phyloP scores from a whole-genome alignment of 768 basidiomycete species.

The Strobilomyces echinocephalus region DNA sequence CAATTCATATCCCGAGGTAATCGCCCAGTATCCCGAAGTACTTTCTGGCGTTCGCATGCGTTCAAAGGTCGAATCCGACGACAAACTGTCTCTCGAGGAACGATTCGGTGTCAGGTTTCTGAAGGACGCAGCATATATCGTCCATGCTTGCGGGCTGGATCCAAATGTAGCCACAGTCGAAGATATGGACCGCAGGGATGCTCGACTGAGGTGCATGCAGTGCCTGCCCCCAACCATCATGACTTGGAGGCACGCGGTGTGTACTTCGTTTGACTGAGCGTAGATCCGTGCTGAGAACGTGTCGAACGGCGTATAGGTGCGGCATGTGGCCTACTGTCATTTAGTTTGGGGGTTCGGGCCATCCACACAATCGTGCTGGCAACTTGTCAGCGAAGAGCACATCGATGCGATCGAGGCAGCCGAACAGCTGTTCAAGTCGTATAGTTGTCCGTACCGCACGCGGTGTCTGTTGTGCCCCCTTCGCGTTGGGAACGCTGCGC shows the following conservation, averaged over 20 bases:
- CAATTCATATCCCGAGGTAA: not conserved
- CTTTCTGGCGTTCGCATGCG: not conserved
- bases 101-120: not conserved
- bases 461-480: too few species aligned
- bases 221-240: not conserved
- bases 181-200: conserved; percentile 7
- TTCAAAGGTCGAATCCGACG: not conserved
- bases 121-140: not conserved
- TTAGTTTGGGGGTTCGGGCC: too few species aligned
- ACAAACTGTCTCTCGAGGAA: not conserved
- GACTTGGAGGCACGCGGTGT: conserved; percentile 1
- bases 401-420: too few species aligned
- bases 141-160: conserved; percentile 4
- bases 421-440: too few species aligned
- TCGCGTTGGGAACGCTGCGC: too few species aligned
- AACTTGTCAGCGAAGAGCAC: too few species aligned
- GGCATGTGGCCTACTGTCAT: not conserved
- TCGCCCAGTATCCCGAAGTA: not conserved
- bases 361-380: too few species aligned
- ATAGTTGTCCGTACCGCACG: too few species aligned
- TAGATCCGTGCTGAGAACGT: not conserved
- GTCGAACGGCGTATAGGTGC: not conserved
- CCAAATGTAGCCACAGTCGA: not conserved
- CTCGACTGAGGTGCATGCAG: not conserved
- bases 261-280: not conserved